Base-by-base conservation (phyloP, 306 rosid genomes). In the Bauhinia variegata region DNA sequence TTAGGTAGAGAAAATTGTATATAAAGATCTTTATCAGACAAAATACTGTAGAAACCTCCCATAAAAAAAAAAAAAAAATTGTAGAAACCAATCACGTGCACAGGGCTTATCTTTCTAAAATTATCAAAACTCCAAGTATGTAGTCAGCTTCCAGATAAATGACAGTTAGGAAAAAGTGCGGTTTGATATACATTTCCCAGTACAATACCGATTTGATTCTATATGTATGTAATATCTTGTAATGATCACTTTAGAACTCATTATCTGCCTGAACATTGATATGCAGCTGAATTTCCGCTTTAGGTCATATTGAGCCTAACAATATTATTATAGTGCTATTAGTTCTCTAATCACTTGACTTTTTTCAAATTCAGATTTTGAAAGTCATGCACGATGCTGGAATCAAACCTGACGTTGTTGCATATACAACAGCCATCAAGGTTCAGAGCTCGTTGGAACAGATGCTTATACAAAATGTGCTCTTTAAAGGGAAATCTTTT, bases 401-500 rank as follows among this genome's bases (percentile, higher is more conserved):
- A 63, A 67, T 86, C 42, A 85, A 86, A 78, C 95, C 96, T 54
- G 97, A 89, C 75, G 98, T 89, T 77, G 65, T 93, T 70, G 76
- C 98, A 32, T 93, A 86, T 74, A 89, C 97, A 31, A 84, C 89
- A 8, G 91, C 95, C 69, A 89, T 89, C 72, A 93, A 93, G 96
- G 98, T 93, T 76, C 67, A 54, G 36, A 54, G 66, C 31, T 49
- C 39, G 50, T 16, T 16, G 55, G n/a, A n/a, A n/a, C n/a, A n/a
- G 38, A 7, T 14, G 12, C 17, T 8, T 13, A 28, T 18, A 13
- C 19, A 15, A 19, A 15, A 11, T 33, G 53, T 10, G 31, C 54
- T 42, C 63, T 66, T 52, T 38, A 60, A 47, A 38, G 33, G 60
- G 63, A 14, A 53, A 11, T 31, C 65, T 65, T 54, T 37, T n/a